A percentile compares a stretch with the other conserved stretches of the same genome.
phyloP scores from a whole-genome alignment of 257 asterid genomes.

The Linderniella brevidens region DNA sequence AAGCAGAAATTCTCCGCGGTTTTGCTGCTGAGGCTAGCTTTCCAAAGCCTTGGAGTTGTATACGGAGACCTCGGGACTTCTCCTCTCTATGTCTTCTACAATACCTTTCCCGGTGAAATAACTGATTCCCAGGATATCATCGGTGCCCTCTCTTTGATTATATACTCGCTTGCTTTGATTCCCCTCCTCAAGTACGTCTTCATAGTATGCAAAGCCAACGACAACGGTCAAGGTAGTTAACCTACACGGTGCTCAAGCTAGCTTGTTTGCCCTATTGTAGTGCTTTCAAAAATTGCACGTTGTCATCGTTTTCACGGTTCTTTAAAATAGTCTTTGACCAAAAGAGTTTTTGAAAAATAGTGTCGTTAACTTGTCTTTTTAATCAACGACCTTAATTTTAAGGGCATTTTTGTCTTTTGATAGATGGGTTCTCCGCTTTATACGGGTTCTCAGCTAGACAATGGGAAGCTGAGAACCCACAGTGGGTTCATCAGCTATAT shows the following conservation, averaged over 20 bases:
- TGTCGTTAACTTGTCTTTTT: too few species aligned
- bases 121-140: slow-evolving; percentile 65
- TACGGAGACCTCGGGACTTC: slow-evolving; percentile 98
- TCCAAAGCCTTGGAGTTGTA: slow-evolving; percentile 95
- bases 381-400: too few species aligned
- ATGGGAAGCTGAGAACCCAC: too few species aligned
- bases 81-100: slow-evolving; percentile 90
- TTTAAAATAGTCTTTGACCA: too few species aligned
- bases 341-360: too few species aligned
- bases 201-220: slow-evolving; percentile 93
- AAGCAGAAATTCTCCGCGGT: slow-evolving; percentile 66
- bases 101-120: slow-evolving; percentile 77
- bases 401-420: too few species aligned
- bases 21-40: slow-evolving; percentile 83
- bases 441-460: too few species aligned
- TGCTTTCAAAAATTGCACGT: too few species aligned
- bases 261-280: too few species aligned
- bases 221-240: slow-evolving; percentile 85
- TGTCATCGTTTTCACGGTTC: too few species aligned
- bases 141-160: slow-evolving; percentile 90
- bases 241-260: background rate
- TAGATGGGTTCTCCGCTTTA: too few species aligned
- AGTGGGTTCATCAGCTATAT: too few species aligned
- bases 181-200: slow-evolving; percentile 96
- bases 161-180: slow-evolving; percentile 86